A percentile compares a stretch with the other conserved stretches of the same genome.
Conservation (phyloP, 2,329 filamentous ascomycete species). For the Exophiala spinifera region DNA sequence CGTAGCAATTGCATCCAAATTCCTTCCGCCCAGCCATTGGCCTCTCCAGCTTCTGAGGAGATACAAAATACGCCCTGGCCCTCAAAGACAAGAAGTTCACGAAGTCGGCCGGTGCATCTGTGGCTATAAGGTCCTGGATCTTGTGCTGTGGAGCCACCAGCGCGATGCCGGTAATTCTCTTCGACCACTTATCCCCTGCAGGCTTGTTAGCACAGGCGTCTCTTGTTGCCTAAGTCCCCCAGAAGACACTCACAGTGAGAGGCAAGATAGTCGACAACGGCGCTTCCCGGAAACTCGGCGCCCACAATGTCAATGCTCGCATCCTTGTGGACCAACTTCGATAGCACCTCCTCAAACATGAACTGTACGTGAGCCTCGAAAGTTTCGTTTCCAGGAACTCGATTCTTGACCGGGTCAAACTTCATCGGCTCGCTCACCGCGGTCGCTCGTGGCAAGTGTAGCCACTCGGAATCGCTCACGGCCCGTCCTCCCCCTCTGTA, state of each 20-base stretch:
- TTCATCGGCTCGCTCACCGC: constrained; percentile 57
- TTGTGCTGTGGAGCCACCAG: constrained; percentile 40
- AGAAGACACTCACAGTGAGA: constrained; percentile 47
- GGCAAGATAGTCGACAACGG: constrained; percentile 58
- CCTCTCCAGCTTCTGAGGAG: constrained; percentile 49
- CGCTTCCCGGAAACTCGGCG: constrained; percentile 63
- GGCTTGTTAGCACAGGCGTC: neutral
- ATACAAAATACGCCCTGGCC: constrained; percentile 60
- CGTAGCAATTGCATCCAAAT: constrained; percentile 65
- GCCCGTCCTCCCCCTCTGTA: constrained; percentile 61
- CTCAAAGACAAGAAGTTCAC: constrained; percentile 48
- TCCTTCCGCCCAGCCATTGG: constrained; percentile 54
- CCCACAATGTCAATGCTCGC: constrained; percentile 68
- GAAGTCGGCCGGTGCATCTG: constrained; percentile 26
- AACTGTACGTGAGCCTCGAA: constrained; percentile 61
- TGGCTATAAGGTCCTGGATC: constrained; percentile 30
- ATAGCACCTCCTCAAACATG: constrained; percentile 64
- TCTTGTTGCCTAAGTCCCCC: neutral
- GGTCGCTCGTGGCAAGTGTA: constrained; percentile 59
- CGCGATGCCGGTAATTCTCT: constrained; percentile 40
- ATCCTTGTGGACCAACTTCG: constrained; percentile 41
- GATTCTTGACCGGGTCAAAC: constrained; percentile 57
- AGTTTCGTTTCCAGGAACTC: constrained; percentile 58
- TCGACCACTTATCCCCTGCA: constrained; percentile 40
- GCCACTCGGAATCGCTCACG: constrained; percentile 59